A percentile compares a stretch with the other conserved stretches of the same genome.
These are phyloP conservation scores for Tylopilus vinaceipallidus DNA, from an alignment of 768 basidiomycete species.

Conservation along the genomic window DNA sequence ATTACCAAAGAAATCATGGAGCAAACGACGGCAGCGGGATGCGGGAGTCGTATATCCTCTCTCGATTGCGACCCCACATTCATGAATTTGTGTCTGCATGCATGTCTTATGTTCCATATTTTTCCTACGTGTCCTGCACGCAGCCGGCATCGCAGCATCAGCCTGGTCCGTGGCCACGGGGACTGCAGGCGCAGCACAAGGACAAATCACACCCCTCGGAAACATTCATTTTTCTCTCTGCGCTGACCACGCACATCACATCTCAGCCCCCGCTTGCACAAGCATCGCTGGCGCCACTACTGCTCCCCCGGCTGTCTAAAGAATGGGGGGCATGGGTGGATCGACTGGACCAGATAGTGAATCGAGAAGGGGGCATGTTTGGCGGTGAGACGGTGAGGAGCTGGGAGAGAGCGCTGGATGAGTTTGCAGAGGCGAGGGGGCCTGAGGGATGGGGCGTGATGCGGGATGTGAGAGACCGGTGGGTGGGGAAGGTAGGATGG, in stretches of 20 bases:
- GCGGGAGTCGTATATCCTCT: slow-evolving; percentile 79
- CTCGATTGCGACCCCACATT: slow-evolving; percentile 71
- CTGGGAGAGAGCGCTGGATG: slow-evolving; percentile 72
- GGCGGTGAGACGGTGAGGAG: slow-evolving; percentile 62
- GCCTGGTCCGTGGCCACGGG: slow-evolving; percentile 32
- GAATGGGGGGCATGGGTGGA: slow-evolving; percentile 83
- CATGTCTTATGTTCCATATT: slow-evolving; percentile 83
- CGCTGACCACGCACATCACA: slow-evolving; percentile 65
- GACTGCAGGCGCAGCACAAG: slow-evolving; percentile 53
- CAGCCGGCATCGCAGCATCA: slow-evolving; percentile 16
- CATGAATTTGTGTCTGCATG: slow-evolving; percentile 74
- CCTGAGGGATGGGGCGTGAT: slow-evolving; percentile 40
- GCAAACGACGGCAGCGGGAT: slow-evolving; percentile 50
- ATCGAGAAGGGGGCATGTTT: slow-evolving; percentile 77
- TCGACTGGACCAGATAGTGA: slow-evolving; percentile 66
- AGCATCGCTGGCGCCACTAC: slow-evolving; percentile 50
- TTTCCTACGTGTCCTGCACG: slow-evolving; percentile 53
- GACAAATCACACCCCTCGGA: slow-evolving; percentile 72
- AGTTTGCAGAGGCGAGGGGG: slow-evolving; percentile 54
- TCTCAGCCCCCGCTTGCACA: slow-evolving; percentile 68
- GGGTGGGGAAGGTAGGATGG: slow-evolving; percentile 80
- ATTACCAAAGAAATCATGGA: slow-evolving; percentile 21
- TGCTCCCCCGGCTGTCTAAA: slow-evolving; percentile 62
- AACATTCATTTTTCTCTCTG: slow-evolving; percentile 67
- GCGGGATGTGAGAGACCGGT: slow-evolving; percentile 54